phyloP scores from a whole-genome alignment of 139 green algal genomes.

The Deuterostichococcus epilithicus region DNA sequence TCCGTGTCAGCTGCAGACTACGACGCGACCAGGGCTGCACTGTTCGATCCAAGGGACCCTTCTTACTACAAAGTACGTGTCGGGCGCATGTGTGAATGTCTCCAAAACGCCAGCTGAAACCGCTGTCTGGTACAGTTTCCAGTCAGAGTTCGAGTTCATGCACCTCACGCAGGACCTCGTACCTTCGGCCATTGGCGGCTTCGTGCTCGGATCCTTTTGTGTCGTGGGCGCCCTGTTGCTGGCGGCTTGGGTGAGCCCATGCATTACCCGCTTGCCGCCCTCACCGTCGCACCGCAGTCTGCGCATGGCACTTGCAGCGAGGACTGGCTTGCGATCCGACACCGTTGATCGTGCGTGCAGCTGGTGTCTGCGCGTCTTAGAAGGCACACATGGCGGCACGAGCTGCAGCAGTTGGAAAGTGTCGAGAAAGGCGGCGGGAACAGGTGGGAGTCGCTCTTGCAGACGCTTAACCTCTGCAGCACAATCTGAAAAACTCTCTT shows the following conservation, averaged over 20 bases:
- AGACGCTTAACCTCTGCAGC: no score
- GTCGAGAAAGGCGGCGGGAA: not conserved
- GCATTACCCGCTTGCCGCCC: no score
- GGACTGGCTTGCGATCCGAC: no score
- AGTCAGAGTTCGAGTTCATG: no score
- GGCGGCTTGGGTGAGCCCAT: not conserved
- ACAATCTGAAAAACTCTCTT: no score
- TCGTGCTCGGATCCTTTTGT: not conserved
- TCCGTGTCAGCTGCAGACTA: not conserved
- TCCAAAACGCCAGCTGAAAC: no score
- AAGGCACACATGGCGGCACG: not conserved
- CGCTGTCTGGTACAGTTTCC: no score
- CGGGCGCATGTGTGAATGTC: no score
- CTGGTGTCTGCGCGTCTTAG: not conserved
- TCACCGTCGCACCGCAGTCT: no score
- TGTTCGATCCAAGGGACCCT: not conserved
- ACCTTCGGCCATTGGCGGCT: not conserved
- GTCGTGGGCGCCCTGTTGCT: not conserved
- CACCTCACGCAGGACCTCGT: not conserved
- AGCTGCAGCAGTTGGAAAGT: not conserved
- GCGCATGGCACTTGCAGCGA: no score
- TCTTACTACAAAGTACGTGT: not conserved
- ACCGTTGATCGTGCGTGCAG: not conserved
- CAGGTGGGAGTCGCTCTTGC: not conserved
- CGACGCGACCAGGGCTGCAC: not conserved